Conservation (phyloP, 495 filamentous ascomycete genomes). For the Neurospora sp. region DNA sequence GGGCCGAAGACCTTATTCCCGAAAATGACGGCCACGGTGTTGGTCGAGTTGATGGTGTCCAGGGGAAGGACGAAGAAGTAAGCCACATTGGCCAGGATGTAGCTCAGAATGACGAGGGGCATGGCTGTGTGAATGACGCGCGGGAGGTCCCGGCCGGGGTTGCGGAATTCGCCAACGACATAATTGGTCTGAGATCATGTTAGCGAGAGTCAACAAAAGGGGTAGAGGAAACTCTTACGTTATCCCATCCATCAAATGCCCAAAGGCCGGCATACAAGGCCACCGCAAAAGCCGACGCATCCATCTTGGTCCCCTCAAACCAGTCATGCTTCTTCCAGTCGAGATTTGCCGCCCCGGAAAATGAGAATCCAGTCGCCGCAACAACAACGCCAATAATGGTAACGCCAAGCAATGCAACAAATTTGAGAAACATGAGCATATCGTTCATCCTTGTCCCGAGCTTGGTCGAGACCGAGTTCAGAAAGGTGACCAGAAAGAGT, state of each 20-base stretch:
- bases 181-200: conserved; percentile 67
- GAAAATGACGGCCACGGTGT: conserved; percentile 92
- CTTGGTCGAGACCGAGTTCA: conserved; percentile 87
- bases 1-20: conserved; percentile 78
- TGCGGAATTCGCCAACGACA: conserved; percentile 90
- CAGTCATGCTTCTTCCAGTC: conserved; percentile 85
- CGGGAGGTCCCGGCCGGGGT: conserved; percentile 81
- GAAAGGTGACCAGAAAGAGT: conserved; percentile 60
- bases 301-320: conserved; percentile 79
- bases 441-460: conserved; percentile 78
- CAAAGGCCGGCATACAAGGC: conserved; percentile 92
- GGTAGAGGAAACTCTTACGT: conserved; percentile 47
- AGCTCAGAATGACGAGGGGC: conserved; percentile 83
- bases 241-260: conserved; percentile 99
- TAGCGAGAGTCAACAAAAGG: conserved; percentile 4
- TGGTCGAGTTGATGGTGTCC: conserved; percentile 64
- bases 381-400: conserved; percentile 86
- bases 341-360: conserved; percentile 58
- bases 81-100: conserved; percentile 80
- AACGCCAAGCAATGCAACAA: conserved; percentile 77
- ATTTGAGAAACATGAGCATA: conserved; percentile 93
- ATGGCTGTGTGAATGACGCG: conserved; percentile 95
- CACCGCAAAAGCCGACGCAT: conserved; percentile 75
- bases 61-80: conserved; percentile 95
- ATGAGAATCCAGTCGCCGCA: conserved; percentile 72